Evolutionary conservation across 2,329 filamentous ascomycete genomes (phyloP).

Genomic region (Pezicula radicicola): DNA sequence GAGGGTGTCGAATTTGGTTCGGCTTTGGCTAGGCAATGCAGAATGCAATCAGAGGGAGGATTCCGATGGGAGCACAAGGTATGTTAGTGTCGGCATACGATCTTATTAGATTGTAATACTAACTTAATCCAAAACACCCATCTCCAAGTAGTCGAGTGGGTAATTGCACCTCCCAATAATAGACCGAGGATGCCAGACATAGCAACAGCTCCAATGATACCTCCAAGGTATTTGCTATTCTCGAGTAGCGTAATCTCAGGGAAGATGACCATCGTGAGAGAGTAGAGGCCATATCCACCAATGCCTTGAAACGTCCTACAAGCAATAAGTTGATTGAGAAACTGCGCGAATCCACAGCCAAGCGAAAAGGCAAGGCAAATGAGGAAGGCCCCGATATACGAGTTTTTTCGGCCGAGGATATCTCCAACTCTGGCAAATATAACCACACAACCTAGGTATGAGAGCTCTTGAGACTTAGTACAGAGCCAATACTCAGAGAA

Average conservation of each 20-base stretch:
- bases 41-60: constrained; percentile 42
- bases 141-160: constrained; percentile 14
- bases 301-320: constrained; percentile 23
- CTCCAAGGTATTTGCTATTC: constrained; percentile 40
- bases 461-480: not conserved
- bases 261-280: constrained; percentile 24
- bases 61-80: constrained; percentile 47
- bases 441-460: constrained; percentile 52
- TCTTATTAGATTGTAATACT: constrained; percentile 13
- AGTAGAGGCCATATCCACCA: constrained; percentile 33
- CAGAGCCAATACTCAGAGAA: too few relatives aligned
- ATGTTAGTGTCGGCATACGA: constrained; percentile 12
- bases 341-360: constrained; percentile 45
- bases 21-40: constrained; percentile 45
- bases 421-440: constrained; percentile 51
- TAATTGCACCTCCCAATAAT: constrained; percentile 20
- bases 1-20: constrained; percentile 34
- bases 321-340: constrained; percentile 34
- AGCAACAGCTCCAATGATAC: constrained; percentile 41
- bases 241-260: constrained; percentile 44
- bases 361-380: constrained; percentile 55
- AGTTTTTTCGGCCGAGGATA: constrained; percentile 48
- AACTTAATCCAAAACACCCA: constrained; percentile 58
- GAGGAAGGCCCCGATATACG: constrained; percentile 46
- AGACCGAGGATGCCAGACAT: constrained; percentile 20